Evolutionary conservation across 805 yeast species (phyloP).

Genomic region (Lachancea cidri): DNA sequence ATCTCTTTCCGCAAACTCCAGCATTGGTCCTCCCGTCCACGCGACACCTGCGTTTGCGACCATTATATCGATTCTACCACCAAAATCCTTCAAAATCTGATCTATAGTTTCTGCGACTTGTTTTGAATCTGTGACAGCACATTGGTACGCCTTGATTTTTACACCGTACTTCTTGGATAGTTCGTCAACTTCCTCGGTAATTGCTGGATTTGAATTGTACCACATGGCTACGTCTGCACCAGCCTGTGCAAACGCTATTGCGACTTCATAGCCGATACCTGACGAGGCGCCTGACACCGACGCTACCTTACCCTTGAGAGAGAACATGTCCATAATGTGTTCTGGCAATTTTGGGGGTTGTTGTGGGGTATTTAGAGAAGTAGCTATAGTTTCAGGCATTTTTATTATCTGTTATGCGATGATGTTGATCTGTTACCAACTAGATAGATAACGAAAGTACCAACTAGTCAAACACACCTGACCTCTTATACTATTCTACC

Average conservation of each 20-base stretch:
- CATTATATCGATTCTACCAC: conserved; percentile 69
- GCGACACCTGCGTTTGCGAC: conserved; percentile 92
- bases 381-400: conserved; percentile 18
- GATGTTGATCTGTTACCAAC: no score
- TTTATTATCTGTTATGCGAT: not conserved
- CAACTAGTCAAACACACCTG: no score
- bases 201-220: conserved; percentile 52
- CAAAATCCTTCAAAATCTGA: conserved; percentile 58
- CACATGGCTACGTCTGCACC: conserved; percentile 79
- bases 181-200: conserved; percentile 26
- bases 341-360: conserved; percentile 47
- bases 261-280: conserved; percentile 79
- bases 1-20: conserved; percentile 39
- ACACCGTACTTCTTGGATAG: conserved; percentile 53
- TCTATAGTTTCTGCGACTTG: conserved; percentile 27
- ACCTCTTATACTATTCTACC: not conserved
- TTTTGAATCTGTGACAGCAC: conserved; percentile 25
- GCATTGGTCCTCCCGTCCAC: conserved; percentile 63
- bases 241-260: conserved; percentile 78
- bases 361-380: conserved; percentile 37
- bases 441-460: no score
- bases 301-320: conserved; percentile 76
- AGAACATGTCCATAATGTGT: conserved; percentile 61
- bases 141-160: conserved; percentile 48
- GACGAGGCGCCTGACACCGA: conserved; percentile 80